phyloP scores from a whole-genome alignment of 768 basidiomycete species.

The Rhizopogon sp. region DNA sequence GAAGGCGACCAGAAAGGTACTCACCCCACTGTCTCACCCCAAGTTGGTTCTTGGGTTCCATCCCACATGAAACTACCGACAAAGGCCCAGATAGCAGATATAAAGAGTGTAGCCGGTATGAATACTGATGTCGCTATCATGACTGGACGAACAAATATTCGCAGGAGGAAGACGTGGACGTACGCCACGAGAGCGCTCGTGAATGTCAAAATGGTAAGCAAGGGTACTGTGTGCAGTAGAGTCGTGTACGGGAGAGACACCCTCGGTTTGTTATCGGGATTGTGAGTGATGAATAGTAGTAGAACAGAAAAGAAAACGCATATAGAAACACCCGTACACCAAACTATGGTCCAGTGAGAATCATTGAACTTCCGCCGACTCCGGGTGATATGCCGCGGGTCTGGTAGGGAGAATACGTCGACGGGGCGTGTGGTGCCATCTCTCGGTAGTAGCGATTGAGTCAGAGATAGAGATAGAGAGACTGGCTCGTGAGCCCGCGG shows the following conservation, averaged over 20 bases:
- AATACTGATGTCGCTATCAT: conserved; percentile 74
- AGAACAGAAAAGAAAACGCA: conserved; percentile 63
- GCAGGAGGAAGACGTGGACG: conserved; percentile 67
- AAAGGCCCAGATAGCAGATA: conserved; percentile 79
- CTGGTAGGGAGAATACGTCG: conserved; percentile 73
- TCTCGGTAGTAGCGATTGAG: conserved; percentile 72
- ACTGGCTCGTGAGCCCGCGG: conserved; percentile 41
- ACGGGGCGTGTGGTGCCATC: conserved; percentile 60
- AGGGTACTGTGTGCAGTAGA: conserved; percentile 70
- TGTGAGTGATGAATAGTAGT: conserved; percentile 53
- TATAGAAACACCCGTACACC: conserved; percentile 52
- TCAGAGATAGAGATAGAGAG: conserved; percentile 54
- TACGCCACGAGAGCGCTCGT: conserved; percentile 70
- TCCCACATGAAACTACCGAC: conserved; percentile 71
- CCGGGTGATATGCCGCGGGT: conserved; percentile 63
- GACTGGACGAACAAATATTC: conserved; percentile 80
- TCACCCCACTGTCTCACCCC: conserved; percentile 81
- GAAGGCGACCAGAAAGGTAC: conserved; percentile 20
- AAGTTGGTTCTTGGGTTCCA: conserved; percentile 52
- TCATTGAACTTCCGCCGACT: conserved; percentile 72
- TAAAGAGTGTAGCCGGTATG: conserved; percentile 66
- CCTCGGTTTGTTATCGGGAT: conserved; percentile 26
- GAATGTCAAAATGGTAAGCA: conserved; percentile 68
- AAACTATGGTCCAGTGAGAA: conserved; percentile 63
- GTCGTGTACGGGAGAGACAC: conserved; percentile 56